Evolutionary conservation across 768 basidiomycete species (phyloP).

Genomic region (Paxillus rubicundulus): DNA sequence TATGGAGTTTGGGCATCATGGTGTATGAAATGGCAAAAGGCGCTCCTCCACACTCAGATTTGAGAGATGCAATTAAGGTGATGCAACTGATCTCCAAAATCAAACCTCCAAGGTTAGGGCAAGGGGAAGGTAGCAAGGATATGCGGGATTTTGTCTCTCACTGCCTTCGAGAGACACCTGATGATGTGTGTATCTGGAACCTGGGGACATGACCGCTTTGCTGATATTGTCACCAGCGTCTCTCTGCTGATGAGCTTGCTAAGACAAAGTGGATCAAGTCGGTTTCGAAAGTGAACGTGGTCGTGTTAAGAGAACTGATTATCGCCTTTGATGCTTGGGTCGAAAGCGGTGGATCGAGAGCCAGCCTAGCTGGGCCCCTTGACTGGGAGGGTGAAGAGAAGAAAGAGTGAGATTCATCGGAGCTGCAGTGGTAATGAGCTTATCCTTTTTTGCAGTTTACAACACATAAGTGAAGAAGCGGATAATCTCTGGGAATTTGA

Average conservation of each 20-base stretch:
- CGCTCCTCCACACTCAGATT: slow-evolving; percentile 88
- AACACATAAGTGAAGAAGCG: slow-evolving; percentile 23
- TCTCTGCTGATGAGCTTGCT: slow-evolving; percentile 83
- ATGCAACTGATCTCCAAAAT: slow-evolving; percentile 87
- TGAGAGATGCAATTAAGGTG: slow-evolving; percentile 77
- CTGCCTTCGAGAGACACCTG: slow-evolving; percentile 79
- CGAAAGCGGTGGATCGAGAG: slow-evolving; percentile 63
- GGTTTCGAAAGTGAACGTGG: slow-evolving; percentile 60
- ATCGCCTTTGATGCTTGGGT: slow-evolving; percentile 73
- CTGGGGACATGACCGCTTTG: neutral
- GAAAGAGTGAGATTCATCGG: slow-evolving; percentile 38
- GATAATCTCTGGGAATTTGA: slow-evolving; percentile 75
- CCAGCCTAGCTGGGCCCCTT: slow-evolving; percentile 70
- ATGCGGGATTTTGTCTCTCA: slow-evolving; percentile 85
- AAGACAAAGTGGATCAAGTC: slow-evolving; percentile 91
- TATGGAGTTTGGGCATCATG: slow-evolving; percentile 97
- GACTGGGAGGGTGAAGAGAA: slow-evolving; percentile 73
- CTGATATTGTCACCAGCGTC: slow-evolving; percentile 50
- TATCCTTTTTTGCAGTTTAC: slow-evolving; percentile 14
- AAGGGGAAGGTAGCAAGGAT: slow-evolving; percentile 77
- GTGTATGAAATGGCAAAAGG: slow-evolving; percentile 96
- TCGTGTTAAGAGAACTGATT: slow-evolving; percentile 77
- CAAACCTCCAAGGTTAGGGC: slow-evolving; percentile 76
- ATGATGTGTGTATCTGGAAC: slow-evolving; percentile 52
- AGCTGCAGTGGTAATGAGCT: slow-evolving; percentile 2